Base-by-base conservation (phyloP, 495 filamentous ascomycete species). In the Tuber borchii region DNA sequence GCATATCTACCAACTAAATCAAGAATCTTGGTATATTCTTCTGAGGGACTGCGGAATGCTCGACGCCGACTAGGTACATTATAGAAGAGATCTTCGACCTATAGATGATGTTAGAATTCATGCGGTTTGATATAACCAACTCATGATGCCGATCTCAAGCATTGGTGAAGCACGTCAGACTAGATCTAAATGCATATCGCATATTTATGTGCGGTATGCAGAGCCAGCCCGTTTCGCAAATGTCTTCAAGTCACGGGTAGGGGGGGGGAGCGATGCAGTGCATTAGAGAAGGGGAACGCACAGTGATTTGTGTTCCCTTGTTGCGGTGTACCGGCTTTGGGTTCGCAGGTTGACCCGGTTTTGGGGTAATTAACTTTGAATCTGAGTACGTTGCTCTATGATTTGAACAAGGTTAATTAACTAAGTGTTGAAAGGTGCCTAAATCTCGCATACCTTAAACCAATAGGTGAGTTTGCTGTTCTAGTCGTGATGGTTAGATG, bases 1-100 rank as follows among this genome's bases (percentile, higher is more conserved):
- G 96, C 93, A 85, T 97, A 97, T 56, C 93, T 90, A 20, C 96
- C 93, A 42, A 98, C 93, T 74, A 97, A 89, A 83, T 98, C 95
- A 16, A 97, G 91, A 71, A 99, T 97, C 84, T 99, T 98, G 75
- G 95, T 93, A 84, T 97, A 98, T 84, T 99, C 96, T 83, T 98
- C 96, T 51, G 93, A 93, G 37, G 92, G 85, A 43, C 95, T 97
- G 65, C 95, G 89, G 80, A 98, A 99, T 37, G 96, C 95, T 74
- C 91, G 89, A 20, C 93, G 90, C 71, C 96, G 89, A 17, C 91
- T 97, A 5, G 94, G 94, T 2, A 97, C 89, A 80, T 97, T 98
- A 86, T 97, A 99, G 84, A 98, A 99, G 14, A 99, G 85, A 82
- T 99, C 96, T 81, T 99, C 95, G 43, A 98, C 91, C 90, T 92